Evolutionary conservation across 495 filamentous ascomycete genomes (phyloP).

Genomic region (Daldinia bambusicola): DNA sequence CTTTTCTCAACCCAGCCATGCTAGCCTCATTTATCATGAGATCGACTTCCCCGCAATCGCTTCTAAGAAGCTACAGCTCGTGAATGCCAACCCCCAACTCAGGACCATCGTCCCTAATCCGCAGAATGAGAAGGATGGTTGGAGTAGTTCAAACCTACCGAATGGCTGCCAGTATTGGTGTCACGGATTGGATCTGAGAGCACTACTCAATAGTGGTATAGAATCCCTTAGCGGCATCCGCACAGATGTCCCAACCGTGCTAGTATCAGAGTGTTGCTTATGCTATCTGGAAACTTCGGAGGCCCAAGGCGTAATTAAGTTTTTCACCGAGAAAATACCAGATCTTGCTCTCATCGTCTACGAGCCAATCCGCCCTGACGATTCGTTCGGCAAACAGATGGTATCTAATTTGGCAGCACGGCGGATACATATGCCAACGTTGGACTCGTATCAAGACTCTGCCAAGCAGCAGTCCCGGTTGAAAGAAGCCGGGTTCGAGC

Average conservation of each 20-base stretch:
- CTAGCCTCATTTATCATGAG: constrained; percentile 82
- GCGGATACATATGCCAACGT: constrained; percentile 83
- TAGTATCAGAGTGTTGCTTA: constrained; percentile 94
- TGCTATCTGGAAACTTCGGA: constrained; percentile 78
- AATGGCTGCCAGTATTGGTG: constrained; percentile 67
- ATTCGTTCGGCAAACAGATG: constrained; percentile 91
- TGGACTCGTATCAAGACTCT: constrained; percentile 74
- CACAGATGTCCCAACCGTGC: constrained; percentile 73
- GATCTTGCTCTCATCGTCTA: constrained; percentile 79
- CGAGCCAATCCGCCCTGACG: constrained; percentile 84
- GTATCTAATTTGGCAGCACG: constrained; percentile 87
- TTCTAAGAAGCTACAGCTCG: constrained; percentile 63
- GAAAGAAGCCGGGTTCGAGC: constrained; percentile 68
- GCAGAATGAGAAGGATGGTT: constrained; percentile 37
- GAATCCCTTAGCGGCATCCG: constrained; percentile 48
- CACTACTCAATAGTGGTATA: constrained; percentile 54
- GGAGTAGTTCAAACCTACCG: constrained; percentile 43
- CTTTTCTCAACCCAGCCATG: constrained; percentile 48
- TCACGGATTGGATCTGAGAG: constrained; percentile 84
- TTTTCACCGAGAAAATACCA: constrained; percentile 68
- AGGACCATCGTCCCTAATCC: constrained; percentile 46
- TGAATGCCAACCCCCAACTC: constrained; percentile 47
- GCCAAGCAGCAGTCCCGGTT: constrained; percentile 74
- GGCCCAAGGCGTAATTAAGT: constrained; percentile 71
- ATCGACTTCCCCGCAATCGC: constrained; percentile 87